Evolutionary conservation across 2,329 filamentous ascomycete species (phyloP), one percentile per base, ranked within the genome.

Genomic region (Botrytis deweyae): DNA sequence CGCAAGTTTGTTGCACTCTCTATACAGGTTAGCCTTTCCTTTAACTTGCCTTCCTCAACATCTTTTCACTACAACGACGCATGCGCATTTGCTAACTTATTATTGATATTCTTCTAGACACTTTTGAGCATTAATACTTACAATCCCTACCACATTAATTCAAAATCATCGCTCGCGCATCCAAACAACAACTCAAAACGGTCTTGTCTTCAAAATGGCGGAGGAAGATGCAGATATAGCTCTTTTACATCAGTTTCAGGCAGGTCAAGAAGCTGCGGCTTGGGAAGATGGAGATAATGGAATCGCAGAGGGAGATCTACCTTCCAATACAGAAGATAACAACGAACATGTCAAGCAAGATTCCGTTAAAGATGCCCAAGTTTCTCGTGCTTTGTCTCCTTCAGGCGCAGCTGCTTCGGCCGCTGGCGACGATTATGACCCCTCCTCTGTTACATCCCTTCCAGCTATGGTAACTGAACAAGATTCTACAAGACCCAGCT

Each of bases 161-260:
- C 44, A 38, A 29, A n/a, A 1, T n/a, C 49, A 22, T 22, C 33
- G 49, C 33, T 59, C 33, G 65, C 68, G 42, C 59, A 70, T 72
- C 59, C 44, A 61, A 52, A 52, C 18, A 70, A 44, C 46, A 64
- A 40, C 49, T 65, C 66, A 63, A 14, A 72, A 40, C 52, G 29
- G 52, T 71, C 59, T 72, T 74, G 42, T 72, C 59, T 72, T 74
- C 67, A 80, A 66, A 70, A 81, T 81, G 80, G 77, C 79, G 78
- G 80, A 80, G 79, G 80, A 81, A 77, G 80, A 81, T 76, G 79
- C 77, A 76, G 80, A 82, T 75, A 81, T 82, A 79, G 80, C 80
- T 79, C 80, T 81, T 74, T 78, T 82, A 75, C 81, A 80, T 78
- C 78, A 79, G 75, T 78, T 82, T 74, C 81, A 82, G 79, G 79